Conservation (phyloP, 2,329 filamentous ascomycete genomes). For the Neonectria punicea region DNA sequence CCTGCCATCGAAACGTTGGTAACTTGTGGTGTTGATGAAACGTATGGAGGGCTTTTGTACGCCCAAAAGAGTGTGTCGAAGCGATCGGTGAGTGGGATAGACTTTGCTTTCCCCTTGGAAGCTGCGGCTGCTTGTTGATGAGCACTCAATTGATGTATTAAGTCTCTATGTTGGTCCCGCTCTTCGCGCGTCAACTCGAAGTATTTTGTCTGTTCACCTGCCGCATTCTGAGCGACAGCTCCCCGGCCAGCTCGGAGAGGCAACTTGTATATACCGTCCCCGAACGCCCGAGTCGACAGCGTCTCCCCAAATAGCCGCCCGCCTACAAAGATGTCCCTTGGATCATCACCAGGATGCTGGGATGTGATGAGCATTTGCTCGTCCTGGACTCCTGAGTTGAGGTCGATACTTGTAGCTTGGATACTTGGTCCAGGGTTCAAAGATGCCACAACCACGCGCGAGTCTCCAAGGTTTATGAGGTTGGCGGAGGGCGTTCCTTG, state of each 20-base stretch:
- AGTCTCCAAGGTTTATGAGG: constrained; percentile 12
- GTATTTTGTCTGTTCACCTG: neutral
- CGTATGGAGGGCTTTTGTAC: constrained; percentile 6
- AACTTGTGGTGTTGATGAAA: constrained; percentile 5
- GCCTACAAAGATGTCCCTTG: constrained; percentile 11
- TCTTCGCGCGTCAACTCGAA: neutral
- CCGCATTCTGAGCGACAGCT: neutral
- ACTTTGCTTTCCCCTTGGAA: constrained; percentile 1
- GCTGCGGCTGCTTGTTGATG: constrained; percentile 4
- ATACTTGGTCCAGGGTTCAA: neutral
- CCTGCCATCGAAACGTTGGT: neutral
- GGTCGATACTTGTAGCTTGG: neutral
- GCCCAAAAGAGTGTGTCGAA: constrained; percentile 12
- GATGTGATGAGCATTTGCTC: constrained; percentile 3
- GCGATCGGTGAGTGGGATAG: constrained; percentile 9
- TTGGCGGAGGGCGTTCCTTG: neutral
- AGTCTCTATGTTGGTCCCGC: constrained; percentile 2
- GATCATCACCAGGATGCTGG: constrained; percentile 11
- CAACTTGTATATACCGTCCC: constrained; percentile 13
- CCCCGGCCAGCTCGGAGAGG: neutral
- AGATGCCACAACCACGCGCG: constrained; percentile 7
- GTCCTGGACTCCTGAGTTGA: constrained; percentile 5
- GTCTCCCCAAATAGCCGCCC: constrained; percentile 14
- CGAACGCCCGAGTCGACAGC: constrained; percentile 10
- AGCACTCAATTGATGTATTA: constrained; percentile 5